phyloP scores from a whole-genome alignment of 2,329 filamentous ascomycete species.

The Colletotrichum musae region DNA sequence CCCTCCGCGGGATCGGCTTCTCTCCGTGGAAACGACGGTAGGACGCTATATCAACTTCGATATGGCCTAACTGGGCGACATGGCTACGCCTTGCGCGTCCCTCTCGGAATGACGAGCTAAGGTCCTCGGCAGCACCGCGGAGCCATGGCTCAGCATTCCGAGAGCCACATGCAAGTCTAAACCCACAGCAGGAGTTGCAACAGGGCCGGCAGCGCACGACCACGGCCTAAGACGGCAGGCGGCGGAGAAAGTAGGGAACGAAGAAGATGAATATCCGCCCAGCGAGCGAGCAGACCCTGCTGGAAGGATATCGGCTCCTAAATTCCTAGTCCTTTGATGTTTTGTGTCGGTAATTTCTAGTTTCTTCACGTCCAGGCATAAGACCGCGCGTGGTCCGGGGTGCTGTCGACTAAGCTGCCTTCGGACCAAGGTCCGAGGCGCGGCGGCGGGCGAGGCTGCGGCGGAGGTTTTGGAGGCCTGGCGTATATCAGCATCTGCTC shows the following conservation, averaged over 20 bases:
- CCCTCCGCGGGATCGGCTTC: neutral
- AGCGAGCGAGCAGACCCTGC: neutral
- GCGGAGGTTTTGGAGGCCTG: slow-evolving; percentile 24
- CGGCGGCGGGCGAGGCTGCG: slow-evolving; percentile 21
- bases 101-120: slow-evolving; percentile 5
- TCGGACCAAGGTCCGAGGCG: slow-evolving; percentile 20
- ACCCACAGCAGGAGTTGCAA: neutral
- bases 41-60: slow-evolving; percentile 10
- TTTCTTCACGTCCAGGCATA: neutral
- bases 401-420: slow-evolving; percentile 20
- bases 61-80: neutral
- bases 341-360: slow-evolving; percentile 16
- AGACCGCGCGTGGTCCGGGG: neutral
- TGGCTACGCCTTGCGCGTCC: neutral
- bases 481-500: neutral
- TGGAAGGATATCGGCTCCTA: slow-evolving; percentile 5
- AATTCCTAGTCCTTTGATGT: slow-evolving; percentile 12
- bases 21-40: neutral
- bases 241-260: neutral
- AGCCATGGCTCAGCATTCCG: slow-evolving; percentile 5
- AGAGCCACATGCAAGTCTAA: neutral
- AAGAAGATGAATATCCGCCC: too few species aligned
- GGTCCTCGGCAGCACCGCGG: slow-evolving; percentile 16
- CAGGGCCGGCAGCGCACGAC: neutral
- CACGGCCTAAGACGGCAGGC: neutral